A percentile compares a stretch with the other conserved stretches of the same genome.
Conservation (phyloP, 2,329 filamentous ascomycete species). For the Aspergillus sp. region DNA sequence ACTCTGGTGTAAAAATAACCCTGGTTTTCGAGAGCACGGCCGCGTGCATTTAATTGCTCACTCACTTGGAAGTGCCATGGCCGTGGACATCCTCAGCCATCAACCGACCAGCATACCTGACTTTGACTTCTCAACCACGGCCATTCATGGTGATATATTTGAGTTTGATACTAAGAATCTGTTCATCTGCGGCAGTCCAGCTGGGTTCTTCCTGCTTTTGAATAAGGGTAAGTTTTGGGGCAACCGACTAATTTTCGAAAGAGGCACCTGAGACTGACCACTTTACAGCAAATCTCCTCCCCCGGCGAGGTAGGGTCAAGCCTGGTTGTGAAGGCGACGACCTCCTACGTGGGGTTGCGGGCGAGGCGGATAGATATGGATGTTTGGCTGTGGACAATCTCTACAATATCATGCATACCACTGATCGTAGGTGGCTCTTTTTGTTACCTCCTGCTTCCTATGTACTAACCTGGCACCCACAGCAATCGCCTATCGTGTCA, state of each 20-base stretch:
- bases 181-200: constrained; percentile 83
- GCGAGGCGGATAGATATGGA: constrained; percentile 71
- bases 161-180: constrained; percentile 88
- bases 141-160: constrained; percentile 53
- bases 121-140: constrained; percentile 31
- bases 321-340: constrained; percentile 62
- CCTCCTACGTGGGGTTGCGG: constrained; percentile 55
- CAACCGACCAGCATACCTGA: constrained; percentile 67
- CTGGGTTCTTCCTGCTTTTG: constrained; percentile 84
- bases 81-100: constrained; percentile 78
- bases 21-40: constrained; percentile 69
- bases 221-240: constrained; percentile 46
- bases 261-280: constrained; percentile 6
- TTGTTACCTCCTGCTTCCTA: constrained; percentile 16
- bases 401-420: constrained; percentile 80
- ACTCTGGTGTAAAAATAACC: constrained; percentile 90
- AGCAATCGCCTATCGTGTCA: constrained; percentile 83
- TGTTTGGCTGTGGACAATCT: constrained; percentile 92
- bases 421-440: constrained; percentile 44
- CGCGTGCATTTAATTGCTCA: constrained; percentile 89
- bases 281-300: constrained; percentile 53
- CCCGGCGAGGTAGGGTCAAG: constrained; percentile 67
- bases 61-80: constrained; percentile 90
- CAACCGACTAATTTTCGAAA: too few species aligned
- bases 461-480: constrained; percentile 39